Evolutionary conservation across 805 yeast species (phyloP).

Genomic region (Saccharomycopsis fermentans): DNA sequence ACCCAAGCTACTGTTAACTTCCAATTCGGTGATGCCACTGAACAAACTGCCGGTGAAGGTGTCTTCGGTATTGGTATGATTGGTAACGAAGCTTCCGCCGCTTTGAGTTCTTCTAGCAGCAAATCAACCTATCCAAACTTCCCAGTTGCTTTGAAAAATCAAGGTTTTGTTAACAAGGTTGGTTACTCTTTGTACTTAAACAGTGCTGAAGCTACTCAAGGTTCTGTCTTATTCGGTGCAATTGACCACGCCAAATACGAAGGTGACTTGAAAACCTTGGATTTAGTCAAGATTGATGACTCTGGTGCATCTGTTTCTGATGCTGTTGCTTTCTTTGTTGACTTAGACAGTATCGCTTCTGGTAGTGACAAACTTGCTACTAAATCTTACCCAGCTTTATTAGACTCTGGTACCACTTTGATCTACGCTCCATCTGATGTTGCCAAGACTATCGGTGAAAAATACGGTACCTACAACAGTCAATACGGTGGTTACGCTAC

Average conservation of each 20-base stretch:
- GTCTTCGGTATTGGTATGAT: conserved; percentile 66
- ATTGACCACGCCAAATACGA: conserved; percentile 39
- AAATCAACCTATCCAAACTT: conserved; percentile 20
- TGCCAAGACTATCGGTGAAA: conserved; percentile 9
- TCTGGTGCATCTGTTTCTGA: conserved; percentile 37
- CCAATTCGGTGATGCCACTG: conserved; percentile 14
- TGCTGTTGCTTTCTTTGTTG: conserved; percentile 31
- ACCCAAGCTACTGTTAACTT: background rate
- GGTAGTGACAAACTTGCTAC: conserved; percentile 16
- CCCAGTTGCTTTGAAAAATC: conserved; percentile 26
- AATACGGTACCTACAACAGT: conserved; percentile 8
- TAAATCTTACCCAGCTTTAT: conserved; percentile 29
- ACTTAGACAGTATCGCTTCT: conserved; percentile 6
- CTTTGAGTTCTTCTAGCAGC: background rate
- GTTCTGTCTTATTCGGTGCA: conserved; percentile 43
- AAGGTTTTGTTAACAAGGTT: conserved; percentile 32
- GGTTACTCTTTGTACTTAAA: conserved; percentile 40
- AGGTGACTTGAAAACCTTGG: conserved; percentile 32
- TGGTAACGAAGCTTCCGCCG: conserved; percentile 43
- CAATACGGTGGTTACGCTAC: conserved; percentile 9
- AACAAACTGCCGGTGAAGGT: conserved; percentile 31
- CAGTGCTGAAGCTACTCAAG: conserved; percentile 21
- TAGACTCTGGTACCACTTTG: conserved; percentile 35
- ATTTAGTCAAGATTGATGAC: conserved; percentile 33
- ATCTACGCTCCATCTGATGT: conserved; percentile 33